phyloP scores from a whole-genome alignment of 2,329 filamentous ascomycete species.

The Sporothrix euskadiensis region DNA sequence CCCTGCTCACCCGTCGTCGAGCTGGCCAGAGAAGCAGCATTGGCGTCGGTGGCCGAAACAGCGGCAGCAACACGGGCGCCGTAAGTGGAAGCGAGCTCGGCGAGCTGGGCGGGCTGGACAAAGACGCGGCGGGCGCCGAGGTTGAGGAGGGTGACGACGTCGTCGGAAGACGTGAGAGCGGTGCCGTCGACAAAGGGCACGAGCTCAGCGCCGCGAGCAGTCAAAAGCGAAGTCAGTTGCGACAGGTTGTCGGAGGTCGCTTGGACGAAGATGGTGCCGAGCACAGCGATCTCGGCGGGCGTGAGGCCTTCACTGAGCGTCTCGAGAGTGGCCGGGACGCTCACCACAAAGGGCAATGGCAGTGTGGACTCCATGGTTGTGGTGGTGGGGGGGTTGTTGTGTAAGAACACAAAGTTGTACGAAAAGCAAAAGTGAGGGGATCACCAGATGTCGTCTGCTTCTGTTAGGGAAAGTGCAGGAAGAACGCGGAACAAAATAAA shows the following conservation, averaged over 20 bases:
- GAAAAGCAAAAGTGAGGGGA: neutral
- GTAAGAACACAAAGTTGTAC: neutral
- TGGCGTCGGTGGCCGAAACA: constrained; percentile 41
- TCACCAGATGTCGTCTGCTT: constrained; percentile 7
- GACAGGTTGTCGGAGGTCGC: constrained; percentile 47
- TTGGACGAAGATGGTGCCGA: constrained; percentile 61
- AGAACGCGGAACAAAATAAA: neutral
- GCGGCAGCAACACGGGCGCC: constrained; percentile 58
- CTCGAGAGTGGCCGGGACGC: constrained; percentile 51
- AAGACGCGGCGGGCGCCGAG: constrained; percentile 83
- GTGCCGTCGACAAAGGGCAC: constrained; percentile 77
- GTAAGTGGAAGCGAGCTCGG: constrained; percentile 53
- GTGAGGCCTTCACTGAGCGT: constrained; percentile 52
- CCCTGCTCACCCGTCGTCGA: constrained; percentile 47
- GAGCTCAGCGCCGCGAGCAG: constrained; percentile 53
- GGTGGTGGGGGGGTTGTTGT: neutral
- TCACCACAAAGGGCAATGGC: constrained; percentile 63
- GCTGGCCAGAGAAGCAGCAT: constrained; percentile 30
- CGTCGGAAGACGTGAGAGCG: constrained; percentile 64
- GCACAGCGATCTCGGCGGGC: constrained; percentile 57
- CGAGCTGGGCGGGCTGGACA: constrained; percentile 69
- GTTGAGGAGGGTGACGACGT: constrained; percentile 79
- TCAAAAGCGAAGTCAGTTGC: constrained; percentile 50
- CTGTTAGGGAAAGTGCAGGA: neutral
- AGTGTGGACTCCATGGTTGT: constrained; percentile 62